phyloP scores from a whole-genome alignment of 192 early-diverging fungal genomes.

The Coemansia sp. region DNA sequence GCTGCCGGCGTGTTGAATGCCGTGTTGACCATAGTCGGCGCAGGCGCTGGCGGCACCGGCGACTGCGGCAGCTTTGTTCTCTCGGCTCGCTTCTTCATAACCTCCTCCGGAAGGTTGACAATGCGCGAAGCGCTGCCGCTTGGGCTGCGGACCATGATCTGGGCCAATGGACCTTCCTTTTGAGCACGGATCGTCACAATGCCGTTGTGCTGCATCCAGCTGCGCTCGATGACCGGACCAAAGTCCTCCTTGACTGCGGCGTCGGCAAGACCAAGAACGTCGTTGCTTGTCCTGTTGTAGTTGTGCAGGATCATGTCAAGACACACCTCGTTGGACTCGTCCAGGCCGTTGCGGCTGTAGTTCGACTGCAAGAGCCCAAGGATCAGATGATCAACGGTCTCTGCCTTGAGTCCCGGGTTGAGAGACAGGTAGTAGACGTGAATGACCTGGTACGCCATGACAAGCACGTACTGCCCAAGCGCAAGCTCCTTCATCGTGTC shows the following conservation, averaged over 20 bases:
- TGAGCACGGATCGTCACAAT: conserved; percentile 76
- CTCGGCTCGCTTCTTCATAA: conserved; percentile 30
- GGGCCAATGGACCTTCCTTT: conserved; percentile 68
- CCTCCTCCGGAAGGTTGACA: conserved; percentile 44
- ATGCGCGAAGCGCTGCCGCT: conserved; percentile 74
- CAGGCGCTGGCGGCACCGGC: background rate
- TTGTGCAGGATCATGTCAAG: conserved; percentile 92
- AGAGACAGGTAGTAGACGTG: conserved; percentile 86
- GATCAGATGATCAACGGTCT: conserved; percentile 80
- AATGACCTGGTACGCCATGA: conserved; percentile 93
- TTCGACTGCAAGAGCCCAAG: conserved; percentile 70
- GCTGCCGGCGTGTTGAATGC: conserved; percentile 49
- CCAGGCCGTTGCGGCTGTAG: conserved; percentile 55
- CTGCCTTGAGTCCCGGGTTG: conserved; percentile 68
- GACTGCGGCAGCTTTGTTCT: conserved; percentile 11
- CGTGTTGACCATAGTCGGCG: conserved; percentile 23
- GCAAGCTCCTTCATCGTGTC: conserved; percentile 37
- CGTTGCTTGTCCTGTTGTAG: conserved; percentile 46
- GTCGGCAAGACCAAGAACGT: conserved; percentile 41
- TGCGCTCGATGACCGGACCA: conserved; percentile 59
- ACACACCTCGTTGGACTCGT: conserved; percentile 90
- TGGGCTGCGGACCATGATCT: conserved; percentile 80
- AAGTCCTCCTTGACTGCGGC: conserved; percentile 39
- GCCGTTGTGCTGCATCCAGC: conserved; percentile 85
- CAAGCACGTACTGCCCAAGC: conserved; percentile 75